Base-by-base conservation (phyloP, 768 basidiomycete species). In the Neoboletus subvelutipes region DNA sequence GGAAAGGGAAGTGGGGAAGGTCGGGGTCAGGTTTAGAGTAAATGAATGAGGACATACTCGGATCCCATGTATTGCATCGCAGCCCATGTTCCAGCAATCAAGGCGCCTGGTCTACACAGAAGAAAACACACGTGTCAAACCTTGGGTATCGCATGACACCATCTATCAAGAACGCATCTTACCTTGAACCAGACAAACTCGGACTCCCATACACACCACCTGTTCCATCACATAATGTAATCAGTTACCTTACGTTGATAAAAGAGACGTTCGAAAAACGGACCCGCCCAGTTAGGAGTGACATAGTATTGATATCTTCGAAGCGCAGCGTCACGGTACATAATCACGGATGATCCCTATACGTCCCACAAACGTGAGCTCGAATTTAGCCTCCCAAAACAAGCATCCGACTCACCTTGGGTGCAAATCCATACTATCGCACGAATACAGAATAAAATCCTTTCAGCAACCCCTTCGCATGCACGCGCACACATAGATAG, bases 41-140 rank as follows among this genome's bases (percentile, higher is more conserved):
- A 29, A 40, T 10, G 36, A 1, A 4, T 43, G 8, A 40, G 39
- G 20, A 78, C 87, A 50, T 67, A 94, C 92, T 88, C 80, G 57
- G 86, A 79, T 29, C 96, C 96, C 77, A 98, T 88, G 70, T 92
- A 85, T 60, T 96, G 90, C 86, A 99, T 88, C 2, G 94, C 93
- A 8, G 96, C 96, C 94, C 94, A 99, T 29, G 94, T 87, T 45
- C 92, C 96, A 26, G 96, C 96, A 57, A 99, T 88, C 58, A 98
- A 76, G 0, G 94, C 86, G 7, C 96, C 97, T 1, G 95, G 92
- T 39, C 95, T 92, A 17, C 15, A 36, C 0, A 37, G 33, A 24
- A n/a, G 5, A 17, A 40, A 22, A 17, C 9, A 15, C 15, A 9
- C 10, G 9, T 7, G 45, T 56, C 29, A 36, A 31, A 34, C 20